Percentiles rank a stretch among this genome's conserved stretches.
These are phyloP conservation scores for Dictyophora rubrovolvata DNA, from an alignment of 768 basidiomycete species.

Conservation along the genomic window DNA sequence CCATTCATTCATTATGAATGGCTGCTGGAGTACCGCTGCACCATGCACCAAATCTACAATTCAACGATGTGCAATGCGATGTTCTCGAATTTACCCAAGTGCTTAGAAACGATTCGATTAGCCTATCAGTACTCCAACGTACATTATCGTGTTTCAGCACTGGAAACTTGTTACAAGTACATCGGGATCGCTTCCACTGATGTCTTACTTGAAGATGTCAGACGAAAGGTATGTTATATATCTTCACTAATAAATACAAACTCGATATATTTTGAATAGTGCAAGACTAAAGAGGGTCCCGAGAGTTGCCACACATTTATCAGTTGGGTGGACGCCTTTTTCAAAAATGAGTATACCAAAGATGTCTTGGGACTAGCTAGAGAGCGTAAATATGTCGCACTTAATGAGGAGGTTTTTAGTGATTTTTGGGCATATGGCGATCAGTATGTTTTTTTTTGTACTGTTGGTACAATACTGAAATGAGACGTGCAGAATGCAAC, in stretches of 20 bases:
- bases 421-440: constrained; percentile 8
- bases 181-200: constrained; percentile 12
- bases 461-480: background rate
- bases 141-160: constrained; percentile 6
- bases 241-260: background rate
- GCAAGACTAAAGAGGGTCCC: background rate
- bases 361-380: constrained; percentile 6
- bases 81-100: constrained; percentile 17
- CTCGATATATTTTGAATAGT: background rate
- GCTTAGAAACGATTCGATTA: constrained; percentile 13
- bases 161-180: constrained; percentile 6
- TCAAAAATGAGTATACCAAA: constrained; percentile 2
- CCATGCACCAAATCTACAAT: constrained; percentile 21
- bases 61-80: constrained; percentile 19
- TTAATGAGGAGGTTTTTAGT: background rate
- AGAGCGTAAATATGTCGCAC: background rate
- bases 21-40: constrained; percentile 22
- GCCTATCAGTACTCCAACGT: constrained; percentile 1
- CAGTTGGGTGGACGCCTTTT: constrained; percentile 12
- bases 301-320: constrained; percentile 16
- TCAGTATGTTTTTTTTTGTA: background rate
- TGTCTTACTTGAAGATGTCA: constrained; percentile 3
- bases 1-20: constrained; percentile 20
- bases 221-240: background rate
- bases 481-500: constrained; percentile 10